Percentiles rank a stretch among this genome's conserved stretches.
These are phyloP conservation scores for Pseudogymnoascus verrucosus DNA, from an alignment of 2,329 filamentous ascomycete species.

Conservation along the genomic window DNA sequence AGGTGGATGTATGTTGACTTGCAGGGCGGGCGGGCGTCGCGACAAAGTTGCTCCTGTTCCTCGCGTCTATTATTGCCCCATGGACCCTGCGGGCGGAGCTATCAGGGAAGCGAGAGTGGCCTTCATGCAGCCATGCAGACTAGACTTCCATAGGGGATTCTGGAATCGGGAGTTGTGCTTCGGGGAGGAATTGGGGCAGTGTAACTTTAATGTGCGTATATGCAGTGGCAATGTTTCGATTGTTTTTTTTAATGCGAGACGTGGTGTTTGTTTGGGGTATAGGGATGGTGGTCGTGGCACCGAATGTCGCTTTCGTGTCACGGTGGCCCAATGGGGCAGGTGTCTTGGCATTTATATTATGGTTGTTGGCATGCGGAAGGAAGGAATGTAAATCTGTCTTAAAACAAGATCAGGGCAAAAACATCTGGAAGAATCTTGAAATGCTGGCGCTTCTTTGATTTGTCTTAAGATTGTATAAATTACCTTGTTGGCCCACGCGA, in stretches of 20 bases:
- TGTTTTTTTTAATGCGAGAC: background rate
- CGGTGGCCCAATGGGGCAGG: background rate
- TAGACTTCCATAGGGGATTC: background rate
- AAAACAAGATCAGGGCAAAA: background rate
- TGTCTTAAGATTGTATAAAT: background rate
- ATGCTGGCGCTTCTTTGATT: background rate
- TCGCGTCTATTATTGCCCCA: constrained; percentile 1
- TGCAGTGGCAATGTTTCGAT: background rate
- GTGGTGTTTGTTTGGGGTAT: constrained; percentile 2
- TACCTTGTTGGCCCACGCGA: background rate
- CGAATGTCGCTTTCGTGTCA: background rate
- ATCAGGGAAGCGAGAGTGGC: constrained; percentile 1
- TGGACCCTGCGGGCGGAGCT: background rate
- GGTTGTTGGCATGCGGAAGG: background rate
- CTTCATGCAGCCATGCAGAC: background rate
- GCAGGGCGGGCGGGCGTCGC: background rate
- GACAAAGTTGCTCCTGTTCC: background rate
- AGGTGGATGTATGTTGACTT: constrained; percentile 6
- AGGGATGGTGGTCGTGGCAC: background rate
- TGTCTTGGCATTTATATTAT: constrained; percentile 3
- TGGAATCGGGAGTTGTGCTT: background rate
- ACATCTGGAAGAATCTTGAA: background rate
- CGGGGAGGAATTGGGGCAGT: background rate
- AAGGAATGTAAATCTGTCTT: constrained; percentile 2
- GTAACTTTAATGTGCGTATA: background rate